These are phyloP conservation scores for Suillus weaverae DNA, from an alignment of 768 basidiomycete species.

Conservation along the genomic window DNA sequence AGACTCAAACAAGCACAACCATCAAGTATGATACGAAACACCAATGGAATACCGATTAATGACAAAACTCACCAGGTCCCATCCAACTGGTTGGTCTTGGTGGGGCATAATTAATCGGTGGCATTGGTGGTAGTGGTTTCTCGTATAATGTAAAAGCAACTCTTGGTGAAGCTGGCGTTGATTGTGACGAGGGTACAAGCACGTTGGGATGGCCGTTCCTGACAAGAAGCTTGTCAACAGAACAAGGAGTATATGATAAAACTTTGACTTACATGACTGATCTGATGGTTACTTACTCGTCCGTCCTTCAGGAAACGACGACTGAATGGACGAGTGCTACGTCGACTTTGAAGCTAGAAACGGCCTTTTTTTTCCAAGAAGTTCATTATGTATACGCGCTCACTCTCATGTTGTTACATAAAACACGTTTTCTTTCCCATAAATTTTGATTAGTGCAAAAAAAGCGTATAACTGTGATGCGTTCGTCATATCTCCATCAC, in stretches of 20 bases:
- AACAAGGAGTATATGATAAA: background rate
- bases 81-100: constrained; percentile 25
- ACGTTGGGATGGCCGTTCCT: constrained; percentile 26
- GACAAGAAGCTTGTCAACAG: background rate
- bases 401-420: constrained; percentile 27
- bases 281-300: background rate
- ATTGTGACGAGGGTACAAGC: constrained; percentile 24
- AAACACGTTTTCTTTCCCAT: constrained; percentile 18
- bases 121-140: constrained; percentile 41
- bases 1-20: constrained; percentile 11
- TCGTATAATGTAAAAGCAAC: constrained; percentile 22
- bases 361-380: background rate
- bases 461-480: background rate
- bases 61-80: constrained; percentile 22
- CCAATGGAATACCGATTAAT: too few species aligned
- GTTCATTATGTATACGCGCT: constrained; percentile 21
- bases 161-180: constrained; percentile 25
- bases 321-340: background rate
- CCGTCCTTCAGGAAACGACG: background rate
- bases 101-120: constrained; percentile 11
- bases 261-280: constrained; percentile 23
- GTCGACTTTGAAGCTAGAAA: background rate
- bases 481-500: constrained; percentile 9
- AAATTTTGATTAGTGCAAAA: constrained; percentile 5
- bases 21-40: background rate